Base-by-base conservation (phyloP, 1,284 basidiomycete genomes). In the Singerocomus inundabilis region DNA sequence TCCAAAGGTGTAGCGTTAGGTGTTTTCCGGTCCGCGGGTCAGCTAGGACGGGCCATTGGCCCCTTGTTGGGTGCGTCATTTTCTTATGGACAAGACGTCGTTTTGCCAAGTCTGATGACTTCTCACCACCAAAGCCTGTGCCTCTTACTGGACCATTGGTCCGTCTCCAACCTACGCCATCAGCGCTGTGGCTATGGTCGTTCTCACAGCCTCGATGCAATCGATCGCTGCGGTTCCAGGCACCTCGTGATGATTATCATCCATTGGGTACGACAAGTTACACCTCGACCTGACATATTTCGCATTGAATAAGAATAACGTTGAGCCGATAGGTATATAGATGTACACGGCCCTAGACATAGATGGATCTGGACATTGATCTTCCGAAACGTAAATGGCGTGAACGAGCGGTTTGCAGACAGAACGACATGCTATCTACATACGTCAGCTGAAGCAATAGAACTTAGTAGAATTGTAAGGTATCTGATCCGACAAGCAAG, bases 41-140 rank as follows among this genome's bases (percentile, higher is more conserved):
- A 96, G 65, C 77, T 96, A 36, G 93, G 93, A 4, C 79, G 93
- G 50, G 93, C 93, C 5, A 76, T 95, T 37, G 93, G 93, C 0
- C 93, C 93, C 6, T 66, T 96, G 6, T 72, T 95, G 18, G 91
- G 91, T 83, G 70, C 58, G 76, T 74, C 37, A 13, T 35, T 39
- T 41, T 24, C 12, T 44, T 11, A 41, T 13, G 32, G 31, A 31
- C 31, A 29, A 25, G 38, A 0, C 7, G 24, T 32, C 28, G 37
- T 36, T 26, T 18, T 11, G 47, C 47, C 59, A 33, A 56, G 15
- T 37, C 36, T 40, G 43, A 16, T 30, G 13, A 54, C 55, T 35
- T 36, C 47, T 16, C 21, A 21, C 4, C 21, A 21, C 21, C 21
- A 21, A 59, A 91, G 89, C 89, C 7, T 91, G 88, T 64, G 85